Evolutionary conservation across 1,284 basidiomycete genomes (phyloP), one percentile per base, ranked within the genome.

Genomic region (Sporisorium scitamineum): DNA sequence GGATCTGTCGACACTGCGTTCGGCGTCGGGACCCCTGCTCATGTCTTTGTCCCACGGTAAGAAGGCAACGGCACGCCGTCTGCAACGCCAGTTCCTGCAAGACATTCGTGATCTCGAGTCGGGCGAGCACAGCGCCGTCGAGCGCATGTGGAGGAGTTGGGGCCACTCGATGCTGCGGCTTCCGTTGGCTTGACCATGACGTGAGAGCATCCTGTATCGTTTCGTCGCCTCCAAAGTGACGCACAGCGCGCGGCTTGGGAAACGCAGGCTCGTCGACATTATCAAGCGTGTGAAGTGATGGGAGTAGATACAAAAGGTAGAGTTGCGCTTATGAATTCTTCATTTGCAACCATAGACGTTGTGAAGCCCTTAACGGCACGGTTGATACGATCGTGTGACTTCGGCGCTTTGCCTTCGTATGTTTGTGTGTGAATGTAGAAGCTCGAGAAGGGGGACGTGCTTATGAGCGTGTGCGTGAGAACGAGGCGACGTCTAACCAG

Each of bases 101-200:
- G 96, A 99, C 83, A 89, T 98, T 1, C 87, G 88, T 16, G 92
- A 95, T 85, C 86, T 98, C 55, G 94, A 96, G 85, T 90, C 92
- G 0, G 61, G 64, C 29, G 56, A 55, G 58, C 55, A 56, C 18
- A 63, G 64, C 44, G 70, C 95, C 5, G 88, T 97, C 5, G 90
- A 94, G 70, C 87, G 94, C 76, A 96, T 97, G 90, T 97, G 94
- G 94, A 90, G 92, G 71, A 91, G 90, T 66, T 97, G 94, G 94
- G 74, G 79, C 2, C 57, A 63, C 3, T 64, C 56, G 10, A 58
- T 72, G 39, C 51, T 72, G 29, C 53, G 63, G 32, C 62, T 71
- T 42, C 69, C 69, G 18, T 50, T 51, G 22, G 44, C 29, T 22
- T 56, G 29, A 34, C 3, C n/a, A 18, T 14, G 27, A 52, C 11